A percentile compares a stretch with the other conserved stretches of the same genome.
phyloP scores from a whole-genome alignment of 139 green algal genomes.

The Coccomyxa sp. region DNA sequence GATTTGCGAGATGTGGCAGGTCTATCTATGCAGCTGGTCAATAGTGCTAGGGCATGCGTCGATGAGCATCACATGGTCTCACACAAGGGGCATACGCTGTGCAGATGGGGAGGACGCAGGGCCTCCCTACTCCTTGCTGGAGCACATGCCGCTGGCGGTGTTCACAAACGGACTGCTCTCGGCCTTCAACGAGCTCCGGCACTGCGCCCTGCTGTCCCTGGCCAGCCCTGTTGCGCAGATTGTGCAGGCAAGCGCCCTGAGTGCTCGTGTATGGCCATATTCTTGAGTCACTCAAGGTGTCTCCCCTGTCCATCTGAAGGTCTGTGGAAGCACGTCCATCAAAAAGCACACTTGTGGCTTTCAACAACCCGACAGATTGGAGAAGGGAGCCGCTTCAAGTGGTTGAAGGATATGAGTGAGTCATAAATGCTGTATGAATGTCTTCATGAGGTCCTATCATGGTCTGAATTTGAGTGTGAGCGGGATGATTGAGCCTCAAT shows the following conservation, averaged over 20 bases:
- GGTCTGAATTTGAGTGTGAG: not conserved
- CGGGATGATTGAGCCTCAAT: not conserved
- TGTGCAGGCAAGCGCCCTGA: conserved; percentile 15
- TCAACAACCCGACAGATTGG: not conserved
- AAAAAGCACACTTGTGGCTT: not conserved
- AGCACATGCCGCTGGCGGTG: conserved; percentile 86
- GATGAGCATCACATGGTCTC: not conserved
- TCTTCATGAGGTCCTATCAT: not conserved
- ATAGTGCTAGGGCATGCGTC: not conserved
- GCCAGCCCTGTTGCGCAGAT: conserved; percentile 11
- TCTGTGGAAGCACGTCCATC: not conserved
- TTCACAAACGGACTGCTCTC: conserved; percentile 87
- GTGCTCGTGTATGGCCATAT: not conserved
- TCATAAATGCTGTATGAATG: not conserved
- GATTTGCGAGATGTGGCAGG: not conserved
- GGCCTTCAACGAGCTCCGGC: conserved; percentile 93
- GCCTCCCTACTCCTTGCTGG: conserved; percentile 82
- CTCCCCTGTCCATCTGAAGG: too few species aligned
- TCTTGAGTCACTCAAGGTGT: not conserved
- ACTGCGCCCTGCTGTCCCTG: conserved; percentile 70
- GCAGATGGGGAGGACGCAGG: conserved; percentile 24
- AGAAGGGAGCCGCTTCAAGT: not conserved
- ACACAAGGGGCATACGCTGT: too few species aligned
- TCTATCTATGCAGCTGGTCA: not conserved
- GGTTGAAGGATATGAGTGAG: not conserved